phyloP scores from a whole-genome alignment of 108 stramenopile species.

The Discostella pseudostelligera region DNA sequence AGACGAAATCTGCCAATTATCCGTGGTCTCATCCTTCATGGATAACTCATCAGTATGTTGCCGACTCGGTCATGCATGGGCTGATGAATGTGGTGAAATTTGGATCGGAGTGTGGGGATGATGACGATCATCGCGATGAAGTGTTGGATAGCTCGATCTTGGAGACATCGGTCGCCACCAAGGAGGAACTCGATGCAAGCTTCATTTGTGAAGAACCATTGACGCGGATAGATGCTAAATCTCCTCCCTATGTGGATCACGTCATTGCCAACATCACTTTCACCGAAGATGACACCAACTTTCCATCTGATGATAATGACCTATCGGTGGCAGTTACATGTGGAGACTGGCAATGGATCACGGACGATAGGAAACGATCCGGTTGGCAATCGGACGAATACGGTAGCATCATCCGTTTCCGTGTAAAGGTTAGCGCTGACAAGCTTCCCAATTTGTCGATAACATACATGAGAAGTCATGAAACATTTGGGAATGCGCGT shows the following conservation, averaged over 20 bases:
- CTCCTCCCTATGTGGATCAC: neutral
- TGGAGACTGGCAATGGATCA: constrained; percentile 37
- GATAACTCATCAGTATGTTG: constrained; percentile 34
- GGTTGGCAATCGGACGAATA: constrained; percentile 35
- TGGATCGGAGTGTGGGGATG: constrained; percentile 12
- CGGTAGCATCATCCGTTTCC: constrained; percentile 27
- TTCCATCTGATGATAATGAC: neutral
- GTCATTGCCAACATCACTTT: neutral
- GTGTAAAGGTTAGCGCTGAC: constrained; percentile 12
- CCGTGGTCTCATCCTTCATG: constrained; percentile 24
- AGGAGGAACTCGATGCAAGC: constrained; percentile 6
- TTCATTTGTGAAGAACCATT: constrained; percentile 19
- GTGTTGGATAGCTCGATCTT: neutral
- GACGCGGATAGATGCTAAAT: constrained; percentile 22
- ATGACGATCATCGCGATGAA: neutral
- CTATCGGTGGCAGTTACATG: constrained; percentile 18
- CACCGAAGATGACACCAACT: neutral
- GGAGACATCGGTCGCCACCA: constrained; percentile 9
- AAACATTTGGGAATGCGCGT: constrained; percentile 13
- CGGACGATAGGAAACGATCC: constrained; percentile 26
- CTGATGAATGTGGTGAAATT: constrained; percentile 5
- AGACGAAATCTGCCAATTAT: constrained; percentile 13
- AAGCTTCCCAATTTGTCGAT: constrained; percentile 15
- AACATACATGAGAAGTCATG: constrained; percentile 28
- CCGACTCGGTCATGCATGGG: constrained; percentile 16